A percentile compares a stretch with the other conserved stretches of the same genome.
phyloP scores from a whole-genome alignment of 163 green algal genomes.

The Chlamydomonas reinhardtii region DNA sequence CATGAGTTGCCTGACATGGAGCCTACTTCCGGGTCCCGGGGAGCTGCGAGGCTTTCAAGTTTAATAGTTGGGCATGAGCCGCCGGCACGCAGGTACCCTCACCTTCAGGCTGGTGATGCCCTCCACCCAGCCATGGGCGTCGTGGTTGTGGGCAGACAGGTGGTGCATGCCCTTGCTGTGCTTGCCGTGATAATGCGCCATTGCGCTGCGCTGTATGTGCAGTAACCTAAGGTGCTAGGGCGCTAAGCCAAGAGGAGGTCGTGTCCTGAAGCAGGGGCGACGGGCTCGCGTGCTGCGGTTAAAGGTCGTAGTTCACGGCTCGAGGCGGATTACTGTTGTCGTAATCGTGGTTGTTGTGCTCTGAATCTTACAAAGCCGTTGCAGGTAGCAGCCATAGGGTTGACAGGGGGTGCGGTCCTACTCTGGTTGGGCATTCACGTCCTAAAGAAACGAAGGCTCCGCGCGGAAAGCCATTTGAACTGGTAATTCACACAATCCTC shows the following conservation, averaged over 20 bases:
- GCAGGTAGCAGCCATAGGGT: not conserved
- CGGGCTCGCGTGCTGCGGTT: not conserved
- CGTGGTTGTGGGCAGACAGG: conserved; percentile 30
- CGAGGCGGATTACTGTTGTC: not conserved
- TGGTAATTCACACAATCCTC: too few species aligned
- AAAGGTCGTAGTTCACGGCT: not conserved
- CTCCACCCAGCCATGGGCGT: conserved; percentile 80
- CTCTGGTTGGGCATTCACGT: too few species aligned
- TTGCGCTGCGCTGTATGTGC: not conserved
- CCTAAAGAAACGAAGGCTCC: too few species aligned
- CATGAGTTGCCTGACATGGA: too few species aligned
- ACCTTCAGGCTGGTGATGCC: conserved; percentile 72
- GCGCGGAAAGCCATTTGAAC: too few species aligned
- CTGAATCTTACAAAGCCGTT: conserved; percentile 14
- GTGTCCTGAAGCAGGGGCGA: too few species aligned
- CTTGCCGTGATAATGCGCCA: conserved; percentile 25
- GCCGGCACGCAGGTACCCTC: too few species aligned
- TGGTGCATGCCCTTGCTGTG: conserved; percentile 48
- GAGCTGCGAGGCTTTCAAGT: too few species aligned
- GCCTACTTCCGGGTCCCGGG: too few species aligned
- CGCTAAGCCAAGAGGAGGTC: not conserved
- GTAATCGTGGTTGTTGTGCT: conserved; percentile 8
- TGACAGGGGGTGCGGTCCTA: too few species aligned
- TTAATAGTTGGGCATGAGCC: too few species aligned
- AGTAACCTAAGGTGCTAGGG: not conserved